Base-by-base conservation (phyloP, 352 stramenopile genomes). In the Globisporangium rhizosaccharum region DNA sequence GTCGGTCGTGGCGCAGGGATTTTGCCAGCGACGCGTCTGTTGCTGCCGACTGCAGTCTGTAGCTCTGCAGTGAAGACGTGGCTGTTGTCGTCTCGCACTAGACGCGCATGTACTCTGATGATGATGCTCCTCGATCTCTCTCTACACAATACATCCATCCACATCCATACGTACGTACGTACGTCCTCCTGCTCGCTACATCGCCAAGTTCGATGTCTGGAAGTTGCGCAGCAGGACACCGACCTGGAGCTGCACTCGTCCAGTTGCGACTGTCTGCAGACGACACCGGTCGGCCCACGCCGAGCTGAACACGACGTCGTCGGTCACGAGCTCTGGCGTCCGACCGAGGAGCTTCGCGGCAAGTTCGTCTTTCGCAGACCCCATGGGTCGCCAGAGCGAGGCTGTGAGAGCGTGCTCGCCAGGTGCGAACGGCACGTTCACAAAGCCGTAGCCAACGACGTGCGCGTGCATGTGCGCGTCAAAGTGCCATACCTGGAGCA, bases 401-500 rank as follows among this genome's bases (percentile, higher is more conserved):
- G 82, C 68, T 46, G 51, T 68, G 7, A 88, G 62, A 15, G 63
- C 62, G 51, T 89, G 71, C 17, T 86, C 63, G 12, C 82, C 82
- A 5, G 74, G 39, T 37, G 62, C 58, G 62, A 84, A 88, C 25
- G 82, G 79, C 14, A 90, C 52, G 15, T 79, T 64, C 4, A 79
- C 61, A 51, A 87, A 88, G 3, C 80, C 80, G 36, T 89, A 88
- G 30, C 76, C 79, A 12, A 78, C 63, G 41, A 80, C 63, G 33
- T 76, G 76, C 30, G 73, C 60, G 30, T 73, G 71, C 70, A 79
- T 81, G 63, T 65, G 66, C 4, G 66, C 63, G 41, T 91, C 75
- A 14, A 72, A 65, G 42, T 65, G 69, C 78, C 78, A 88, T 15
- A 90, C 76, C 66, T 90, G 78, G 6, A 92, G 63, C 26, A 89